Evolutionary conservation across 345 rosid genomes (phyloP).

Genomic region (Linum trigynum): DNA sequence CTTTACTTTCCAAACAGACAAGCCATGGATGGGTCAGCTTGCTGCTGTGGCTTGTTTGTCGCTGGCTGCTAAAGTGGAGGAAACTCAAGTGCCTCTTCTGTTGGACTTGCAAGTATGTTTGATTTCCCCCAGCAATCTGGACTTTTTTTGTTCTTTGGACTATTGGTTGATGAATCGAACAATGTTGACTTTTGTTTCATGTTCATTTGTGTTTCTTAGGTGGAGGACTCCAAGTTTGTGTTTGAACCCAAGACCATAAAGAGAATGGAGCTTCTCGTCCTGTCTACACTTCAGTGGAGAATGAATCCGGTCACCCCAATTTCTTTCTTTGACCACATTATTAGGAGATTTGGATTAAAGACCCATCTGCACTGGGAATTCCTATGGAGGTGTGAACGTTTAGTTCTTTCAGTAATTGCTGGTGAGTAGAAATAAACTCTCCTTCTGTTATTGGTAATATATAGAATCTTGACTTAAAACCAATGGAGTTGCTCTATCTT

Average conservation of each 20-base stretch:
- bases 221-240: conserved; percentile 54
- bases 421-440: conserved; percentile 38
- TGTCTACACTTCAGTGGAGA: conserved; percentile 74
- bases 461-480: neutral
- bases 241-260: conserved; percentile 81
- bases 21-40: conserved; percentile 94
- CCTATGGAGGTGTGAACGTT: conserved; percentile 50
- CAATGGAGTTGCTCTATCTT: neutral
- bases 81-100: conserved; percentile 70
- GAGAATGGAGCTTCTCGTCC: conserved; percentile 85
- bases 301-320: conserved; percentile 88
- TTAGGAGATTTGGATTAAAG: conserved; percentile 54
- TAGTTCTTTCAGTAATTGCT: conserved; percentile 56
- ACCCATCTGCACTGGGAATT: conserved; percentile 50
- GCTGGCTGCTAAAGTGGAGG: conserved; percentile 89
- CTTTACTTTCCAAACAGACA: conserved; percentile 43
- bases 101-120: conserved; percentile 67
- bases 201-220: conserved; percentile 30
- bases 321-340: conserved; percentile 66
- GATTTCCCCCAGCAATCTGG: conserved; percentile 10
- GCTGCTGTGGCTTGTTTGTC: conserved; percentile 83
- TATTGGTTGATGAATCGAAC: conserved; percentile 4
- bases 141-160: conserved; percentile 21
- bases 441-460: conserved; percentile 6
- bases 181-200: conserved; percentile 15